A percentile compares a stretch with the other conserved stretches of the same genome.
Evolutionary conservation across 805 yeast genomes (phyloP).

Genomic region (Zygotorulaspora sp.): DNA sequence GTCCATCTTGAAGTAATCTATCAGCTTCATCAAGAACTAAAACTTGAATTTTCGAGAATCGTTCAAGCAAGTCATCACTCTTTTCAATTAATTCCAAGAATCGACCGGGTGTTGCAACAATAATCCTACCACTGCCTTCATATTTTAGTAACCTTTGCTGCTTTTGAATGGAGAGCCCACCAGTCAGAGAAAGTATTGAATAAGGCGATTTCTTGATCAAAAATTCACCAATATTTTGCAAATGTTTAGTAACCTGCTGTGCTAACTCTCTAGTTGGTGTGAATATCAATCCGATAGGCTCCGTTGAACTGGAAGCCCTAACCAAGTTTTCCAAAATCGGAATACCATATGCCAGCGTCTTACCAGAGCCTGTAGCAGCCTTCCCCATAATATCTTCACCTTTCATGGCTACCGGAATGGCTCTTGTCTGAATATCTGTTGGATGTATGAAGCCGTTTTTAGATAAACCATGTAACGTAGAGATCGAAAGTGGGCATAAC

Average conservation of each 20-base stretch:
- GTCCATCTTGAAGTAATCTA: constrained; percentile 90
- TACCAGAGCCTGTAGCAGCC: constrained; percentile 97
- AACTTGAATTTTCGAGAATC: constrained; percentile 43
- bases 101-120: constrained; percentile 96
- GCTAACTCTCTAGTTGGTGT: constrained; percentile 97
- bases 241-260: constrained; percentile 83
- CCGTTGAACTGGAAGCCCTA: constrained; percentile 20
- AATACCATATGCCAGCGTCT: constrained; percentile 90
- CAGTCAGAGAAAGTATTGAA: constrained; percentile 76
- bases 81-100: constrained; percentile 75
- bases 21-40: constrained; percentile 94
- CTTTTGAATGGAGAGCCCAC: constrained; percentile 91
- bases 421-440: constrained; percentile 73
- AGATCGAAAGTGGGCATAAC: constrained; percentile 43
- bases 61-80: constrained; percentile 40
- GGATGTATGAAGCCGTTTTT: constrained; percentile 60
- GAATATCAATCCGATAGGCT: constrained; percentile 73
- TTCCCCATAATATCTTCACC: constrained; percentile 89
- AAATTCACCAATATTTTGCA: constrained; percentile 43
- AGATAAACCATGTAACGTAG: constrained; percentile 58
- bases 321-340: constrained; percentile 73
- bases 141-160: constrained; percentile 75
- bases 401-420: constrained; percentile 68
- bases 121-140: constrained; percentile 61
- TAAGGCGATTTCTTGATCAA: constrained; percentile 47